Evolutionary conservation across 192 early-diverging fungal genomes (phyloP).

Genomic region (Coemansia sp.): DNA sequence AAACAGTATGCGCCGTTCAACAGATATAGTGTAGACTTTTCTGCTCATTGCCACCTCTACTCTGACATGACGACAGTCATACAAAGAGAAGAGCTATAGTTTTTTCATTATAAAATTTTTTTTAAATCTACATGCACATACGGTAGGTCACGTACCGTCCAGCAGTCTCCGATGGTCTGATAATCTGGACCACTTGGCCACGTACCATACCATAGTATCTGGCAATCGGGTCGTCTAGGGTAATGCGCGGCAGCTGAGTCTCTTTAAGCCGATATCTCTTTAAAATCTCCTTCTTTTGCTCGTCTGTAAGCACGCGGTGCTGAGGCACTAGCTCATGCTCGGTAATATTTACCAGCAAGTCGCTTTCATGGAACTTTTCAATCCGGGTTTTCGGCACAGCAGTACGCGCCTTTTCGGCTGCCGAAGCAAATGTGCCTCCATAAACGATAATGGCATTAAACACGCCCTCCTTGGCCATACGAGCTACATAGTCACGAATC

Average conservation of each 20-base stretch:
- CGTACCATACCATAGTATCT: slow-evolving; percentile 91
- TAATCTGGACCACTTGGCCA: slow-evolving; percentile 91
- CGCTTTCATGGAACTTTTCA: slow-evolving; percentile 86
- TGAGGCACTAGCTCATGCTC: slow-evolving; percentile 93
- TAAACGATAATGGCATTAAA: slow-evolving; percentile 86
- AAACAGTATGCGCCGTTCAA: no score
- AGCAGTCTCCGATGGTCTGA: slow-evolving; percentile 91
- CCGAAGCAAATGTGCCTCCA: slow-evolving; percentile 76
- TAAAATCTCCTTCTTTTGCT: slow-evolving; percentile 89
- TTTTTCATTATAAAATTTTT: no score
- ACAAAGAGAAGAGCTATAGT: no score
- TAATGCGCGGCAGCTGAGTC: slow-evolving; percentile 92
- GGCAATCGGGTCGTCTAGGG: slow-evolving; percentile 84
- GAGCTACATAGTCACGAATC: slow-evolving; percentile 73
- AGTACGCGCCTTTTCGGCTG: slow-evolving; percentile 66
- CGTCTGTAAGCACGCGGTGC: slow-evolving; percentile 79
- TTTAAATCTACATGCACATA: slow-evolving; percentile 67
- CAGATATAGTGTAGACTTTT: no score
- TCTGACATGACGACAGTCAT: no score
- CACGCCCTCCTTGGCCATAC: slow-evolving; percentile 83
- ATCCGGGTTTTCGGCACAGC: slow-evolving; percentile 37
- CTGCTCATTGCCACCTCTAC: no score
- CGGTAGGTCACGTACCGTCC: slow-evolving; percentile 98
- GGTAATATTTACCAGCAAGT: slow-evolving; percentile 97
- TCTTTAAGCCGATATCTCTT: slow-evolving; percentile 92